phyloP scores from a whole-genome alignment of 2,329 filamentous ascomycete species.

The Fusarium abutilonis region DNA sequence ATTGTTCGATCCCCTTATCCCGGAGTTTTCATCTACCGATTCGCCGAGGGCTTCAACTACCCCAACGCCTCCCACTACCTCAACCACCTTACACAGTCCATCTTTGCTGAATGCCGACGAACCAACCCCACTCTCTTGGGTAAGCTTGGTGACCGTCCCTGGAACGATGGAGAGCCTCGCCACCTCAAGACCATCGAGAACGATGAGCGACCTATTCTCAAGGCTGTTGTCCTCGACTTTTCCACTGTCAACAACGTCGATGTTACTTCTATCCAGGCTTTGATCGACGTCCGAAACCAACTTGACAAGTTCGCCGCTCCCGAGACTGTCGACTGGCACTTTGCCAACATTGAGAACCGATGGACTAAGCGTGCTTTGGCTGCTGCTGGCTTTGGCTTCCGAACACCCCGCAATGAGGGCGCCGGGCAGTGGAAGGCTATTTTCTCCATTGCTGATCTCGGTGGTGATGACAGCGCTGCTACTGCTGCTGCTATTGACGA shows the following conservation, averaged over 20 bases:
- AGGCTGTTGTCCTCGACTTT: slow-evolving; percentile 66
- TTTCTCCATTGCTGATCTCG: slow-evolving; percentile 90
- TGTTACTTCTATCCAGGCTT: slow-evolving; percentile 63
- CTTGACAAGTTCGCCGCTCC: slow-evolving; percentile 62
- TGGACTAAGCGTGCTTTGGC: slow-evolving; percentile 67
- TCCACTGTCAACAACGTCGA: slow-evolving; percentile 65
- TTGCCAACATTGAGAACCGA: slow-evolving; percentile 63
- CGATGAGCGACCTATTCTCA: slow-evolving; percentile 60
- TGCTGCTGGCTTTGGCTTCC: slow-evolving; percentile 63
- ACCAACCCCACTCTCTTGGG: slow-evolving; percentile 56
- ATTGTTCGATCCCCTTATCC: slow-evolving; percentile 59
- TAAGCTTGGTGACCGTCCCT: slow-evolving; percentile 64
- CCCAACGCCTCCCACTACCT: slow-evolving; percentile 63
- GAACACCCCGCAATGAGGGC: slow-evolving; percentile 45
- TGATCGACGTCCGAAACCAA: slow-evolving; percentile 64
- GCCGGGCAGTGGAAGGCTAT: slow-evolving; percentile 72
- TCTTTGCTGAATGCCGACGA: slow-evolving; percentile 58
- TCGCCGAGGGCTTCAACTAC: slow-evolving; percentile 66
- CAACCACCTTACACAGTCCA: slow-evolving; percentile 58
- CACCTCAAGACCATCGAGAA: slow-evolving; percentile 47
- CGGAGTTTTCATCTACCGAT: slow-evolving; percentile 65
- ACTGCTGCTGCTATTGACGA: slow-evolving; percentile 69
- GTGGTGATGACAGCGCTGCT: slow-evolving; percentile 72
- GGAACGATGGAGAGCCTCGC: slow-evolving; percentile 63
- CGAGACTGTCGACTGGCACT: slow-evolving; percentile 59